phyloP scores from a whole-genome alignment of 768 basidiomycete species.

The Leccinum obscurum region DNA sequence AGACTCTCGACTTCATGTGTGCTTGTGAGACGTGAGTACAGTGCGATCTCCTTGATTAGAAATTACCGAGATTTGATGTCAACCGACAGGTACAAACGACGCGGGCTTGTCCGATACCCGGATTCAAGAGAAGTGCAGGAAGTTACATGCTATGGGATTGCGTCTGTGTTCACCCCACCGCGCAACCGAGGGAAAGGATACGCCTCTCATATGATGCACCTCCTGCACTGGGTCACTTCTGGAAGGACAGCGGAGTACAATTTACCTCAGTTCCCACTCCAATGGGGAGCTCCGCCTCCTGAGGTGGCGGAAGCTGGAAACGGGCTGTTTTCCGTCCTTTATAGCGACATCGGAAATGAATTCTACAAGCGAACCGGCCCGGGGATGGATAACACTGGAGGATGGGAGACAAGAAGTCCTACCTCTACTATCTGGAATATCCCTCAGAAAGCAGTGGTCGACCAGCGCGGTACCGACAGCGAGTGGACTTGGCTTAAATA shows the following conservation, averaged over 20 bases:
- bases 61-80: neutral
- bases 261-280: slow-evolving; percentile 39
- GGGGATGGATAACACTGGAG: slow-evolving; percentile 27
- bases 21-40: slow-evolving; percentile 60
- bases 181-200: slow-evolving; percentile 55
- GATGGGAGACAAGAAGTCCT: slow-evolving; percentile 45
- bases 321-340: slow-evolving; percentile 49
- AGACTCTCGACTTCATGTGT: slow-evolving; percentile 54
- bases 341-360: slow-evolving; percentile 49
- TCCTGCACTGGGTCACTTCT: slow-evolving; percentile 58
- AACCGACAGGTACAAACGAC: slow-evolving; percentile 36
- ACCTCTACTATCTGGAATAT: slow-evolving; percentile 44
- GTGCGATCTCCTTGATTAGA: neutral
- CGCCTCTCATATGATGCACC: slow-evolving; percentile 61
- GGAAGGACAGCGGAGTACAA: slow-evolving; percentile 25
- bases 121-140: slow-evolving; percentile 26
- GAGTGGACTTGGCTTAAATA: slow-evolving; percentile 36
- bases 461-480: neutral
- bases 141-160: slow-evolving; percentile 51
- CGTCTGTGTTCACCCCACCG: slow-evolving; percentile 56
- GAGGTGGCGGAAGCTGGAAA: slow-evolving; percentile 36
- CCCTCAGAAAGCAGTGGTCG: slow-evolving; percentile 6
- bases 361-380: slow-evolving; percentile 49
- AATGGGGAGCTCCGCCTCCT: slow-evolving; percentile 46
- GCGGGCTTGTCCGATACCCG: slow-evolving; percentile 31